Evolutionary conservation across 2,329 filamentous ascomycete species (phyloP).

Genomic region (Chrysoporthe cubensis): DNA sequence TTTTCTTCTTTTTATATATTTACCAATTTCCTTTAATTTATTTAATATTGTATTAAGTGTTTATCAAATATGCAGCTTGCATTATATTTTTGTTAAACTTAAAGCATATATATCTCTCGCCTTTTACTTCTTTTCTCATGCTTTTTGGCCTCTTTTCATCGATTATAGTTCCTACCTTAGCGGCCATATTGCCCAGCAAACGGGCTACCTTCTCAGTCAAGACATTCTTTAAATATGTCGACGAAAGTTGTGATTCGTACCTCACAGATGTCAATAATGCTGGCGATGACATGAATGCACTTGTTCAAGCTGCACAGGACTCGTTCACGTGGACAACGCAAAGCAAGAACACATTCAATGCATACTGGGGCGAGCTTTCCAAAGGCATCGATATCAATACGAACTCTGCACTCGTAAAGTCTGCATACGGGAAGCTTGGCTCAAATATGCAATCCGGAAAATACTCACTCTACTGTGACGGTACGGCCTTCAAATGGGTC

Average conservation of each 20-base stretch:
- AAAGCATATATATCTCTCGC: not conserved
- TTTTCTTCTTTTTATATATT: not conserved
- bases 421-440: not conserved
- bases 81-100: not conserved
- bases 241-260: not conserved
- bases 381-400: not conserved
- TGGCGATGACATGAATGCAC: slow-evolving; percentile 2
- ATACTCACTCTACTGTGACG: slow-evolving; percentile 1
- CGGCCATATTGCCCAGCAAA: not conserved
- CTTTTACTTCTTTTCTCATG: not conserved
- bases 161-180: not conserved
- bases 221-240: slow-evolving; percentile 1
- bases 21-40: not conserved
- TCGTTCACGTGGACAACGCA: not conserved
- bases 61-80: not conserved
- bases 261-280: not conserved
- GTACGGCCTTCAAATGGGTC: slow-evolving; percentile 1
- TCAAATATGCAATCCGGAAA: not conserved
- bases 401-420: not conserved
- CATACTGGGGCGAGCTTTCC: not conserved
- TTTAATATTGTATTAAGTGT: not conserved
- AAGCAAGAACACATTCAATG: not conserved
- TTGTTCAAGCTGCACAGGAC: not conserved
- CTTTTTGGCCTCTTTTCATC: not conserved
- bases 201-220: not conserved